phyloP scores from a whole-genome alignment of 2,329 filamentous ascomycete genomes.

The Simplicillium sp. region DNA sequence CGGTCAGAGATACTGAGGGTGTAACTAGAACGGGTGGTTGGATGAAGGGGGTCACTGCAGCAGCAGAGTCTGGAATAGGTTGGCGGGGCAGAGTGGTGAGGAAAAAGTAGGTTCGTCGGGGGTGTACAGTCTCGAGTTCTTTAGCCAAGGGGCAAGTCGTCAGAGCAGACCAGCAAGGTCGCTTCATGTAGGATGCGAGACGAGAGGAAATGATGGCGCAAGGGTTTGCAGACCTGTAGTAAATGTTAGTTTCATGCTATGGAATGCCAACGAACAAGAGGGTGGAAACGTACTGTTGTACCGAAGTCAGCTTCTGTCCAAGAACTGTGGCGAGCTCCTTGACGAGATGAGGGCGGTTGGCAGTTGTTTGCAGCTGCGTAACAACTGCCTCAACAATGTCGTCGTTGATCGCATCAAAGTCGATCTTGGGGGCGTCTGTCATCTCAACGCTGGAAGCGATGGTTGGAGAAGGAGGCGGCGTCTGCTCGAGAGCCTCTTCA shows the following conservation, averaged over 20 bases:
- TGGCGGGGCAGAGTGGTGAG: conserved; percentile 81
- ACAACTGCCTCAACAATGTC: conserved; percentile 92
- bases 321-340: conserved; percentile 84
- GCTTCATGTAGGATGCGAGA: conserved; percentile 81
- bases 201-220: conserved; percentile 92
- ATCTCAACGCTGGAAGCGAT: conserved; percentile 17
- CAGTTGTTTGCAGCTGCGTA: conserved; percentile 76
- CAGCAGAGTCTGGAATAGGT: conserved; percentile 53
- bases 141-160: conserved; percentile 84
- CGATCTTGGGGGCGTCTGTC: conserved; percentile 23
- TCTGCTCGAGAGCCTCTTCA: conserved; percentile 66
- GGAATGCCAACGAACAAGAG: conserved; percentile 7
- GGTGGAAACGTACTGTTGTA: conserved; percentile 70
- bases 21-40: conserved; percentile 55
- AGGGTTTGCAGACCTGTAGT: conserved; percentile 79
- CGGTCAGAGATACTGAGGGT: conserved; percentile 63
- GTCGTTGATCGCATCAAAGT: conserved; percentile 80
- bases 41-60: conserved; percentile 10
- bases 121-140: conserved; percentile 85
- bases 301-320: conserved; percentile 64
- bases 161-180: conserved; percentile 67
- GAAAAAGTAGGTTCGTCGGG: conserved; percentile 93
- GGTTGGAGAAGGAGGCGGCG: conserved; percentile 44
- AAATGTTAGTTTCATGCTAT: conserved; percentile 17
- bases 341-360: conserved; percentile 86